Evolutionary conservation across 2,329 filamentous ascomycete species (phyloP).

Genomic region (Graphilbum sp.): DNA sequence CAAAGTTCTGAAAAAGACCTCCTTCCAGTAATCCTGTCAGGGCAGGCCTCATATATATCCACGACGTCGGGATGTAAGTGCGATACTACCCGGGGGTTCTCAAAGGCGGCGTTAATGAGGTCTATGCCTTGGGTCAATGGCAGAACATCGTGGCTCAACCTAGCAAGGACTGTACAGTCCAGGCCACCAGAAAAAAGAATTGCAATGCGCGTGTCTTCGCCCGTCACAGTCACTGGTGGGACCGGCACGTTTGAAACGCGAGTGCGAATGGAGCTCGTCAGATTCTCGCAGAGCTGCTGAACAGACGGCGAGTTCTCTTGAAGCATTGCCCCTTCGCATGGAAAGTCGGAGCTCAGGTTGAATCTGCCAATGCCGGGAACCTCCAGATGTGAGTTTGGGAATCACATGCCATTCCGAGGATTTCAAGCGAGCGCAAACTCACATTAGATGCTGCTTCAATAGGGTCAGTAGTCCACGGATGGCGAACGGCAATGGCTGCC

Average conservation of each 20-base stretch:
- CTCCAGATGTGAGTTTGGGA: background rate
- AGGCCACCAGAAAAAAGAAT: slow-evolving; percentile 88
- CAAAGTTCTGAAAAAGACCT: slow-evolving; percentile 63
- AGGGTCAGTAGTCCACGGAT: background rate
- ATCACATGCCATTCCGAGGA: too few species aligned
- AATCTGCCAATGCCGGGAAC: slow-evolving; percentile 28
- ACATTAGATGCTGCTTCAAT: slow-evolving; percentile 14
- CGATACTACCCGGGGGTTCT: slow-evolving; percentile 65
- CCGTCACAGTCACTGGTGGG: slow-evolving; percentile 14
- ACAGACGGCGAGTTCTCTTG: slow-evolving; percentile 32
- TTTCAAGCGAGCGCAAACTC: slow-evolving; percentile 11
- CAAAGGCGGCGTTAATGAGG: slow-evolving; percentile 88
- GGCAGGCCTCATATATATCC: slow-evolving; percentile 62
- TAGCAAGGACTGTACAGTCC: slow-evolving; percentile 78
- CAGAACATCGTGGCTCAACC: slow-evolving; percentile 62
- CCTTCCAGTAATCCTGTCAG: slow-evolving; percentile 76
- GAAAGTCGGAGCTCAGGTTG: slow-evolving; percentile 24
- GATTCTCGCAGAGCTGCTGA: slow-evolving; percentile 30
- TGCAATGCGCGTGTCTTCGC: slow-evolving; percentile 41
- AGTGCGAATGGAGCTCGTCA: slow-evolving; percentile 32
- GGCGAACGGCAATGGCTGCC: background rate
- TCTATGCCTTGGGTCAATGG: slow-evolving; percentile 57
- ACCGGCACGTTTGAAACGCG: slow-evolving; percentile 50
- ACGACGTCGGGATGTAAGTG: slow-evolving; percentile 20
- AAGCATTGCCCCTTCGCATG: slow-evolving; percentile 14